A percentile compares a stretch with the other conserved stretches of the same genome.
phyloP scores from a whole-genome alignment of 164 flowering plant species.

The Aristolochia contorta region DNA sequence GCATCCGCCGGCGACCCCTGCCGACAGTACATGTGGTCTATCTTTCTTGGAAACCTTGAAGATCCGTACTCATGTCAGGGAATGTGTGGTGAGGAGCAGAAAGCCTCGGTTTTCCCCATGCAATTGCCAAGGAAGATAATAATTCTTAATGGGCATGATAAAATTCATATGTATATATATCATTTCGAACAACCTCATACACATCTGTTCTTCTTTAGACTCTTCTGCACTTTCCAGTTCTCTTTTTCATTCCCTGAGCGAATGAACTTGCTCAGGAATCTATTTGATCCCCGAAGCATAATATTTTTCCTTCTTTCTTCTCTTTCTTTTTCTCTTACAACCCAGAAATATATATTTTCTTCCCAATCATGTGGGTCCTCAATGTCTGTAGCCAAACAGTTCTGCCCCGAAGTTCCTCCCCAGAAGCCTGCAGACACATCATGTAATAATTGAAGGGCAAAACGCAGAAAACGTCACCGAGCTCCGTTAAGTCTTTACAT shows the following conservation, averaged over 20 bases:
- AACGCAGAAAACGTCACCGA: too few species aligned
- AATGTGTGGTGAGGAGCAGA: slow-evolving; percentile 4
- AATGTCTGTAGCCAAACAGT: too few species aligned
- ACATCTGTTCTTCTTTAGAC: background rate
- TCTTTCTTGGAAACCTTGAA: slow-evolving; percentile 1
- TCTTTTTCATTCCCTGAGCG: background rate
- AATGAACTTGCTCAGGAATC: background rate
- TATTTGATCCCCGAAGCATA: too few species aligned
- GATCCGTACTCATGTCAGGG: slow-evolving; percentile 4
- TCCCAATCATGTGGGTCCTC: too few species aligned
- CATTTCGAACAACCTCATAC: background rate
- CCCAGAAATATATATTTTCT: too few species aligned
- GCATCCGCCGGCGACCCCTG: background rate
- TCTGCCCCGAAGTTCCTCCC: too few species aligned
- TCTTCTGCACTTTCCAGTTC: background rate
- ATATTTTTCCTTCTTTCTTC: too few species aligned
- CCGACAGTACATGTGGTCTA: slow-evolving; percentile 9
- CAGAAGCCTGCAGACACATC: too few species aligned
- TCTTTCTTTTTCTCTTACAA: too few species aligned
- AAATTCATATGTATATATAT: too few species aligned
- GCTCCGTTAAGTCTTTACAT: too few species aligned
- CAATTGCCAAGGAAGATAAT: background rate
- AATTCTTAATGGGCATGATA: background rate
- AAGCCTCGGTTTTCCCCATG: background rate
- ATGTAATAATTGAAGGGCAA: too few species aligned